Conservation (phyloP, 2,329 filamentous ascomycete genomes). For the Ramularia collo-cygni region DNA sequence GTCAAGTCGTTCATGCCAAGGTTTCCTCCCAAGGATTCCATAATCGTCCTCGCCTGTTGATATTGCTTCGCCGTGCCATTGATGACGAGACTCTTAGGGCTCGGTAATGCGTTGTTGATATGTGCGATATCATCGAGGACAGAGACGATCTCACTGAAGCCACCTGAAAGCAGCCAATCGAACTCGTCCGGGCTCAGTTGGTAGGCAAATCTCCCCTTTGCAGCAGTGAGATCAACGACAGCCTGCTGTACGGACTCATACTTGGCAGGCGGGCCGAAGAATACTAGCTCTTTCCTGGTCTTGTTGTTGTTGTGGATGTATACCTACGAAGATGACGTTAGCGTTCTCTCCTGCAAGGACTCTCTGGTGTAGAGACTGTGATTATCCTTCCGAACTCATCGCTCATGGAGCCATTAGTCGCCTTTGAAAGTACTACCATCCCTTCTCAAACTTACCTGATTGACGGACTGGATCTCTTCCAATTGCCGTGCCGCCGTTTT, state of each 20-base stretch:
- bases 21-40: background rate
- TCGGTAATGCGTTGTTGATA: background rate
- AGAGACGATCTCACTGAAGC: background rate
- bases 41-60: background rate
- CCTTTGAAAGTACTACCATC: no score
- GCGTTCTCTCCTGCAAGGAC: no score
- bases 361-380: no score
- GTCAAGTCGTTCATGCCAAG: background rate
- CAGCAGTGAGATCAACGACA: background rate
- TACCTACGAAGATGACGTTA: no score
- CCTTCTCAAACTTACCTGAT: background rate
- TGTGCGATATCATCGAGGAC: background rate
- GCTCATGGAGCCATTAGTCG: no score
- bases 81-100: background rate
- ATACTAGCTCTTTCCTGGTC: background rate
- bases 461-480: background rate
- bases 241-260: background rate
- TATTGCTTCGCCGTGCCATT: background rate
- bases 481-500: background rate
- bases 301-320: no score
- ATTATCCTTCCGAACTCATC: no score
- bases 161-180: background rate
- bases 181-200: slow-evolving; percentile 1
- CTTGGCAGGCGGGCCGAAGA: background rate
- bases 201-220: background rate